A percentile compares a stretch with the other conserved stretches of the same genome.
These are phyloP conservation scores for Penicillium sp. DNA, from an alignment of 2,329 filamentous ascomycete genomes.

Conservation along the genomic window DNA sequence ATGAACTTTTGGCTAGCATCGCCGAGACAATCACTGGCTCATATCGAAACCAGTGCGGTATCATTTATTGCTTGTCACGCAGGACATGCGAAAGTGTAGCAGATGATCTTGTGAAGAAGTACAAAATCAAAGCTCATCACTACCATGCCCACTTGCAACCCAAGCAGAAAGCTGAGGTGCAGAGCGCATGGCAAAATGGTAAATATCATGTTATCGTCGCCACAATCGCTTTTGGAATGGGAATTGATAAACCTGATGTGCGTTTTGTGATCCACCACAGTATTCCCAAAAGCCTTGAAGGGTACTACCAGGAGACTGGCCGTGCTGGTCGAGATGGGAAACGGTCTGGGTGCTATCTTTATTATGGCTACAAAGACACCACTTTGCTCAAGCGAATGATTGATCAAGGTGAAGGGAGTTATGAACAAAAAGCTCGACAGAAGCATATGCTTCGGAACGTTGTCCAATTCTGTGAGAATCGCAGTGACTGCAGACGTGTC, in stretches of 20 bases:
- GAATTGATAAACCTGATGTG: slow-evolving; percentile 97
- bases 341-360: slow-evolving; percentile 84
- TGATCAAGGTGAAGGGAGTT: slow-evolving; percentile 71
- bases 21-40: slow-evolving; percentile 64
- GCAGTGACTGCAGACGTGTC: slow-evolving; percentile 79
- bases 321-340: slow-evolving; percentile 90
- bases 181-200: slow-evolving; percentile 80
- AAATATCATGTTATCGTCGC: slow-evolving; percentile 87
- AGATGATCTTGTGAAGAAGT: slow-evolving; percentile 59
- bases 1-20: slow-evolving; percentile 55
- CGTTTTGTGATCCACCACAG: slow-evolving; percentile 94
- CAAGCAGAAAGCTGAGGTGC: slow-evolving; percentile 68
- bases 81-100: slow-evolving; percentile 82
- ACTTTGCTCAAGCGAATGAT: slow-evolving; percentile 77
- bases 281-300: slow-evolving; percentile 91
- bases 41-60: slow-evolving; percentile 75
- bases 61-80: slow-evolving; percentile 88
- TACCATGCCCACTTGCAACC: slow-evolving; percentile 82
- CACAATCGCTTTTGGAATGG: slow-evolving; percentile 98
- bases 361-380: slow-evolving; percentile 79
- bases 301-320: slow-evolving; percentile 97
- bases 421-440: slow-evolving; percentile 80
- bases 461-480: slow-evolving; percentile 85
- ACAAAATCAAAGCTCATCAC: slow-evolving; percentile 72
- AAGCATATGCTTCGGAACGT: slow-evolving; percentile 82